These are phyloP conservation scores for Xylariaceae sp. DNA, from an alignment of 2,329 filamentous ascomycete species.

Conservation along the genomic window DNA sequence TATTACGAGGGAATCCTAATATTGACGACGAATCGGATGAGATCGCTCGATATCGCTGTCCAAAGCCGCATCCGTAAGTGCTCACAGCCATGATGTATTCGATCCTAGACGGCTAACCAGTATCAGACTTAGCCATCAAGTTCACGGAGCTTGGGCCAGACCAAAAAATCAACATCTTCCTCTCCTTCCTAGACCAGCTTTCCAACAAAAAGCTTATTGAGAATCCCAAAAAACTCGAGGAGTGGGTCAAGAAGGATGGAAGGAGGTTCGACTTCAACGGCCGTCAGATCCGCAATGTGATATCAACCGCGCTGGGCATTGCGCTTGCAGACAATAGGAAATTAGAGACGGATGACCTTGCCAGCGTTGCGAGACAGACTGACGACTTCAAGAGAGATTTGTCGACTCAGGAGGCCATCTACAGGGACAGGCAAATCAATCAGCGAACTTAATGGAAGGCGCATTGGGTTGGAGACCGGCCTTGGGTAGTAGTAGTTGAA, in stretches of 20 bases:
- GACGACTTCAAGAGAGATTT: conserved; percentile 17
- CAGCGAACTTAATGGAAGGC: conserved; percentile 7
- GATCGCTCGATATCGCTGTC: conserved; percentile 12
- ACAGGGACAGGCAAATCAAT: conserved; percentile 7
- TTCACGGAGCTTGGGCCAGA: background rate
- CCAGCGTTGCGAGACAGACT: conserved; percentile 2
- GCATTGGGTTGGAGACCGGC: too few species aligned
- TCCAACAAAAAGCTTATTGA: background rate
- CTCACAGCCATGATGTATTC: background rate
- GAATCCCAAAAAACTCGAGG: background rate
- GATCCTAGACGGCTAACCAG: background rate
- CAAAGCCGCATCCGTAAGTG: conserved; percentile 16
- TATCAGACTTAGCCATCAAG: conserved; percentile 11
- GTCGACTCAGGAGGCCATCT: conserved; percentile 2
- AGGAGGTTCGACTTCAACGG: conserved; percentile 14
- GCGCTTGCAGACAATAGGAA: background rate
- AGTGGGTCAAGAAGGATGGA: conserved; percentile 4
- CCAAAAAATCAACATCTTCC: background rate
- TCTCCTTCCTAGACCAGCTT: conserved; percentile 9
- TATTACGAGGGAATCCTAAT: conserved; percentile 16
- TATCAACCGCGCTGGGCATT: conserved; percentile 14
- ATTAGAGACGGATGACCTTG: background rate
- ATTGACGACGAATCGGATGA: conserved; percentile 18
- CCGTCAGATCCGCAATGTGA: conserved; percentile 13
- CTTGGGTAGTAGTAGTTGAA: too few species aligned